A percentile compares a stretch with the other conserved stretches of the same genome.
phyloP scores from a whole-genome alignment of 2,329 filamentous ascomycete species.

The Fusarium siculi region DNA sequence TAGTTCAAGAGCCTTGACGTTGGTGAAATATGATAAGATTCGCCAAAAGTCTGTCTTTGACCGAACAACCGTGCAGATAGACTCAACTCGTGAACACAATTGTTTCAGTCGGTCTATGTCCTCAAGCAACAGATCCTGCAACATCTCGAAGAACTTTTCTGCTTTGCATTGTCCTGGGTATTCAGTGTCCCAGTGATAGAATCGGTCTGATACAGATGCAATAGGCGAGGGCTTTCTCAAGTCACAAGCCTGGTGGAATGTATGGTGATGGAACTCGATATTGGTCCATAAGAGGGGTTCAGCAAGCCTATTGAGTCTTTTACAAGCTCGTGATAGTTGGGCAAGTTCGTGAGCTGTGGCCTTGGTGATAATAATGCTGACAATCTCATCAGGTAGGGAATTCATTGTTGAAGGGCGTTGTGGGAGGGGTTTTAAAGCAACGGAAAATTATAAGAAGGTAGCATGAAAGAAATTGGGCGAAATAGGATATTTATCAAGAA shows the following conservation, averaged over 20 bases:
- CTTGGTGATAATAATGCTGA: not conserved
- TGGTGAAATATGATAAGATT: not conserved
- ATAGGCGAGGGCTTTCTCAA: not conserved
- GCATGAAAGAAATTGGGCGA: too few species aligned
- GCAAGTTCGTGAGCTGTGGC: not conserved
- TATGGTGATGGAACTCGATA: not conserved
- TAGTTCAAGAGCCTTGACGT: not conserved
- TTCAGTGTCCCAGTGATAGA: not conserved
- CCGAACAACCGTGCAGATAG: not conserved
- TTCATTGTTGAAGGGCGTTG: not conserved
- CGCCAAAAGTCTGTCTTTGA: not conserved
- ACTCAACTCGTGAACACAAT: not conserved
- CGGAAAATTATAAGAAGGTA: not conserved
- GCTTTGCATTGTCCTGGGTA: not conserved
- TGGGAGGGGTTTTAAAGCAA: too few species aligned
- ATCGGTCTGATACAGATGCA: not conserved
- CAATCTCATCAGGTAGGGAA: not conserved
- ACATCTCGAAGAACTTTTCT: not conserved
- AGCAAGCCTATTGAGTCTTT: not conserved
- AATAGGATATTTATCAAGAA: too few species aligned
- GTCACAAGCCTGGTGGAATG: not conserved
- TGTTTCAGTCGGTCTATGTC: not conserved
- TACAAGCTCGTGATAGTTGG: not conserved
- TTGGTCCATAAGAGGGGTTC: not conserved
- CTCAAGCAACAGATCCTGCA: not conserved